A percentile compares a stretch with the other conserved stretches of the same genome.
Evolutionary conservation across 306 rosid genomes (phyloP).

Genomic region (Gastrolobium villosum): DNA sequence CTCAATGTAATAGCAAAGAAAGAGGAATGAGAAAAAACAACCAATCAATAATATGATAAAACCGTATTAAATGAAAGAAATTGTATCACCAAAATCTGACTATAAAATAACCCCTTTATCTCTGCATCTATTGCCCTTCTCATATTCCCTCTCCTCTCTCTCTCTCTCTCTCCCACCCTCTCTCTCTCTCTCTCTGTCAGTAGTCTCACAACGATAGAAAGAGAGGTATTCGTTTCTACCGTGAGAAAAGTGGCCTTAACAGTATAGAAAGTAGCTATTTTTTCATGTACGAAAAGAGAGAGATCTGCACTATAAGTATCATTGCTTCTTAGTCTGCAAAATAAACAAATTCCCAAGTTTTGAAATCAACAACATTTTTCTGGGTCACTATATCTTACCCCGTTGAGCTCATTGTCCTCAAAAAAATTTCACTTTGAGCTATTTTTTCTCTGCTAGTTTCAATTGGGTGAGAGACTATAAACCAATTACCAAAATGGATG

Average conservation of each 20-base stretch:
- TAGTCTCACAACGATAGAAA: slow-evolving; percentile 41
- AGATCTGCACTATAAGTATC: slow-evolving; percentile 38
- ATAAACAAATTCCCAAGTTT: not conserved
- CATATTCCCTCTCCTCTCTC: not conserved
- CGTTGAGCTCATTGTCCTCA: not conserved
- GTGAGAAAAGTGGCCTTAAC: slow-evolving; percentile 24
- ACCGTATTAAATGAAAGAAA: slow-evolving; percentile 34
- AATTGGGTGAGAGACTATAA: too few species aligned
- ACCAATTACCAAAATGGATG: slow-evolving; percentile 61
- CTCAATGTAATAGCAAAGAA: not conserved
- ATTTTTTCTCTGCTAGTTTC: not conserved
- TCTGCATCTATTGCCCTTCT: slow-evolving; percentile 46
- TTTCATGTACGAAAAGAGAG: slow-evolving; percentile 31
- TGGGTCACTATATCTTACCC: not conserved
- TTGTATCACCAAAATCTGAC: slow-evolving; percentile 53
- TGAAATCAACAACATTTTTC: too few species aligned
- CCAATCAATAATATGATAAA: slow-evolving; percentile 29
- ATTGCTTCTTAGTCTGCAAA: not conserved
- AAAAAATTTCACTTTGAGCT: not conserved
- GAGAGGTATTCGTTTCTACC: slow-evolving; percentile 51
- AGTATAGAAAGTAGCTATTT: slow-evolving; percentile 24
- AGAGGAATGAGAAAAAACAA: not conserved
- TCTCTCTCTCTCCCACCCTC: not conserved
- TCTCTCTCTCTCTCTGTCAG: slow-evolving; percentile 45
- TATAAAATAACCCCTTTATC: slow-evolving; percentile 61